Conservation (phyloP, 352 stramenopile genomes). For the Thalassiosira delicatula region DNA sequence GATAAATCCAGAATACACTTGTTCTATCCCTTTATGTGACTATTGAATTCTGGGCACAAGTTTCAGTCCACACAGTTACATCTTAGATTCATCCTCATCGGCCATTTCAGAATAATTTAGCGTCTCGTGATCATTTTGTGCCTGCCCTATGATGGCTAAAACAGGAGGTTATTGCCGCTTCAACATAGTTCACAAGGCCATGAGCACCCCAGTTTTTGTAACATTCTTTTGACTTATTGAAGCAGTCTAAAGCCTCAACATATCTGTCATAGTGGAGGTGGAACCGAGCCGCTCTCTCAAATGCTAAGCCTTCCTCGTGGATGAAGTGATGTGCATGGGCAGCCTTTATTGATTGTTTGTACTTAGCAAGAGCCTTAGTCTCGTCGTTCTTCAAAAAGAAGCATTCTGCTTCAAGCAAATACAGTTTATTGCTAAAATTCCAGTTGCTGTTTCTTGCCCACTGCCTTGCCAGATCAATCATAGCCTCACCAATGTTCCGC, state of each 20-base stretch:
- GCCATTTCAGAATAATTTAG: too few relatives aligned
- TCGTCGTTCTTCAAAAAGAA: slow-evolving; percentile 46
- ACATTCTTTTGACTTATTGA: slow-evolving; percentile 50
- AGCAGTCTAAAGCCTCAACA: slow-evolving; percentile 34
- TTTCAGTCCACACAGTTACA: too few relatives aligned
- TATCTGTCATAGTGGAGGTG: slow-evolving; percentile 33
- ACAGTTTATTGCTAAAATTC: slow-evolving; percentile 58
- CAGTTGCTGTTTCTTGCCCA: slow-evolving; percentile 36
- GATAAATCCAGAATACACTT: too few relatives aligned
- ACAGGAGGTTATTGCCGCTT: slow-evolving; percentile 39
- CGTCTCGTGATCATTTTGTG: too few relatives aligned
- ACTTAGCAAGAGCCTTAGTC: slow-evolving; percentile 28
- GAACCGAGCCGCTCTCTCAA: slow-evolving; percentile 53
- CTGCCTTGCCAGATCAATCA: slow-evolving; percentile 17
- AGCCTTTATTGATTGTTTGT: slow-evolving; percentile 44
- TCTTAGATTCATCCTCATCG: too few relatives aligned
- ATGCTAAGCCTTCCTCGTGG: slow-evolving; percentile 57
- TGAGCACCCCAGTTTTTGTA: slow-evolving; percentile 54
- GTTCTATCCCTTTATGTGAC: too few relatives aligned
- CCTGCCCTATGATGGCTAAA: too few relatives aligned
- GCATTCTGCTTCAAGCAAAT: slow-evolving; percentile 54
- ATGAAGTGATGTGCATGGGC: slow-evolving; percentile 42
- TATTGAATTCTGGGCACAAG: too few relatives aligned
- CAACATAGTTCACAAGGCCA: slow-evolving; percentile 36
- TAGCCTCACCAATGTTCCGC: slow-evolving; percentile 22